A percentile compares a stretch with the other conserved stretches of the same genome.
phyloP scores from a whole-genome alignment of 208 protist species.

The Leishmania arabica region DNA sequence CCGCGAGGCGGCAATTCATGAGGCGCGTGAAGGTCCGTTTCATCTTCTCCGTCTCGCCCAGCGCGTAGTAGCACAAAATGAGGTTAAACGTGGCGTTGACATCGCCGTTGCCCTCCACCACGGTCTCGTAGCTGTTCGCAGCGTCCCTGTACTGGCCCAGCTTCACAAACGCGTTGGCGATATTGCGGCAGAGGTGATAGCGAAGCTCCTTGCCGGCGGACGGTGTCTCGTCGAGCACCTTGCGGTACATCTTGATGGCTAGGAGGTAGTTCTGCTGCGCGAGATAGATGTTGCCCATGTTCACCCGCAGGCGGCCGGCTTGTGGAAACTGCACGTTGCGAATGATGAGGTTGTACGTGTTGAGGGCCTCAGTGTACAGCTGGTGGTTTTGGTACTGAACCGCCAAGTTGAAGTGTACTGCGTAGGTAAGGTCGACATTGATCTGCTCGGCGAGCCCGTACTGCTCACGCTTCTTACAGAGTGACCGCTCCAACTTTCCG shows the following conservation, averaged over 20 bases:
- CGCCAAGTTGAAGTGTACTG: conserved; percentile 96
- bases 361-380: conserved; percentile 95
- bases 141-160: conserved; percentile 97
- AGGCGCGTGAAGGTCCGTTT: conserved; percentile 93
- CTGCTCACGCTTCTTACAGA: conserved; percentile 93
- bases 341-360: conserved; percentile 96
- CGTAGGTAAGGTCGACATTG: conserved; percentile 97
- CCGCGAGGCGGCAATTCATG: conserved; percentile 72
- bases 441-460: conserved; percentile 89
- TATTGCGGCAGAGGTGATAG: conserved; percentile 96
- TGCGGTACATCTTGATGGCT: conserved; percentile 98
- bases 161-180: conserved; percentile 96
- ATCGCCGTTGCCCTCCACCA: conserved; percentile 93
- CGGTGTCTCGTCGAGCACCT: conserved; percentile 95
- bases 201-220: conserved; percentile 89
- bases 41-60: conserved; percentile 95
- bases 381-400: conserved; percentile 96
- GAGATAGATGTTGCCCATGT: conserved; percentile 99
- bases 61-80: conserved; percentile 97
- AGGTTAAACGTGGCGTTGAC: conserved; percentile 95
- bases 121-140: conserved; percentile 92
- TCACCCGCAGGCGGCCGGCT: conserved; percentile 94
- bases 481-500: conserved; percentile 90
- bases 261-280: conserved; percentile 95
- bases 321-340: conserved; percentile 95